A percentile compares a stretch with the other conserved stretches of the same genome.
Conservation (phyloP, 306 rosid species). For the Pueraria montana region DNA sequence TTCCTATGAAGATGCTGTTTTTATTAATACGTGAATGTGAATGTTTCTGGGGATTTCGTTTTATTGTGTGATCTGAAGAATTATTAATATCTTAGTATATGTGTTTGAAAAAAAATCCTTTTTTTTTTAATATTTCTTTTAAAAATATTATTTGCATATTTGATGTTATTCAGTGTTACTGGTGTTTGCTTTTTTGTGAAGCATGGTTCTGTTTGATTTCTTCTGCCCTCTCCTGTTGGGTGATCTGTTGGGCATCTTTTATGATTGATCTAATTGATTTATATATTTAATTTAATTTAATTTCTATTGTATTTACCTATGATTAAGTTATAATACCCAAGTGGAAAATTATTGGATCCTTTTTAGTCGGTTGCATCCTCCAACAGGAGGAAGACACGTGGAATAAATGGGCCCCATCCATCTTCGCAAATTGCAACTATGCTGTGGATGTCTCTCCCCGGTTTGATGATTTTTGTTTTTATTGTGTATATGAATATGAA, state of each 20-base stretch:
- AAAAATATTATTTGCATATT: neutral
- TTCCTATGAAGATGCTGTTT: neutral
- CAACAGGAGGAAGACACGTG: conserved; percentile 7
- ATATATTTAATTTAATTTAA: conserved; percentile 5
- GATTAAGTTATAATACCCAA: neutral
- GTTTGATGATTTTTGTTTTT: conserved; percentile 19
- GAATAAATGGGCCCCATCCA: neutral
- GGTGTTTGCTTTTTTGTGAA: neutral
- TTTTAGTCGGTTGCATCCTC: conserved; percentile 10
- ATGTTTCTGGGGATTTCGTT: conserved; percentile 42
- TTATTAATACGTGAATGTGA: conserved; percentile 4
- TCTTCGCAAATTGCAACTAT: conserved; percentile 6
- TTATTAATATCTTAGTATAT: conserved; percentile 15
- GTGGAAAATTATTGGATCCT: conserved; percentile 29
- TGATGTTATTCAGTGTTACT: conserved; percentile 25
- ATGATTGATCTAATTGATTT: conserved; percentile 19
- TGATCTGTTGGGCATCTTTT: conserved; percentile 38
- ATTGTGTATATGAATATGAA: conserved; percentile 14
- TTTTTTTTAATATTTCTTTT: neutral
- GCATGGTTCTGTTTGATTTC: neutral
- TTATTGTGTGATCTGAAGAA: conserved; percentile 31
- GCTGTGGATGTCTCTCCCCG: conserved; percentile 1
- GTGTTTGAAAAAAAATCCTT: conserved; percentile 14
- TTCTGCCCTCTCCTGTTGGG: neutral
- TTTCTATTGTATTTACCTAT: neutral